A percentile compares a stretch with the other conserved stretches of the same genome.
Conservation (phyloP, 805 yeast genomes). For the Starmerella sp. region DNA sequence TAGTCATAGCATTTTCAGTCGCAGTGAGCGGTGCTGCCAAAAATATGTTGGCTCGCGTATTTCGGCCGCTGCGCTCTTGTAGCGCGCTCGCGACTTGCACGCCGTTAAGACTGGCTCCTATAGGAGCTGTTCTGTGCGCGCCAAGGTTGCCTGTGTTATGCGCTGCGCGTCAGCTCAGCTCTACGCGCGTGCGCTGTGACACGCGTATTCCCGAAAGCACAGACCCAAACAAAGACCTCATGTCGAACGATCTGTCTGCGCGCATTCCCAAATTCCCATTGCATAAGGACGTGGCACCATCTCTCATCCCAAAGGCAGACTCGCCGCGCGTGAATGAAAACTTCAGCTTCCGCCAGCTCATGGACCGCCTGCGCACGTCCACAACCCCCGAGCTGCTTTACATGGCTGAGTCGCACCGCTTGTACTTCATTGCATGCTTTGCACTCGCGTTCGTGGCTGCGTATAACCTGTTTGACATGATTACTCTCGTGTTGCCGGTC, state of each 20-base stretch:
- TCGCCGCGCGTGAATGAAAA: constrained; percentile 59
- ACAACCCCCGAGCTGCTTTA: constrained; percentile 61
- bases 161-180: background rate
- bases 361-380: constrained; percentile 44
- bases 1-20: background rate
- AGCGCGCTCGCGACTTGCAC: background rate
- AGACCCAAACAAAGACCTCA: constrained; percentile 19
- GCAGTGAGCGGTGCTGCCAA: background rate
- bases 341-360: constrained; percentile 49
- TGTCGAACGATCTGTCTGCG: constrained; percentile 40
- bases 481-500: constrained; percentile 45
- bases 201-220: constrained; percentile 17
- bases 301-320: constrained; percentile 62
- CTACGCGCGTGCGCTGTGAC: constrained; percentile 1
- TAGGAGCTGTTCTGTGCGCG: too few species aligned
- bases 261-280: constrained; percentile 59
- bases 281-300: constrained; percentile 51
- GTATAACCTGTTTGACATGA: constrained; percentile 47
- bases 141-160: too few species aligned
- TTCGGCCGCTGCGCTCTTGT: background rate
- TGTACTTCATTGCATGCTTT: constrained; percentile 59
- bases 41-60: background rate
- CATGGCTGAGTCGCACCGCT: constrained; percentile 72
- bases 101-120: too few species aligned
- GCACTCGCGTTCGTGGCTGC: constrained; percentile 57